Percentiles rank a stretch among this genome's conserved stretches.
phyloP scores from a whole-genome alignment of 2,329 filamentous ascomycete species.

The Emergomyces orientalis region DNA sequence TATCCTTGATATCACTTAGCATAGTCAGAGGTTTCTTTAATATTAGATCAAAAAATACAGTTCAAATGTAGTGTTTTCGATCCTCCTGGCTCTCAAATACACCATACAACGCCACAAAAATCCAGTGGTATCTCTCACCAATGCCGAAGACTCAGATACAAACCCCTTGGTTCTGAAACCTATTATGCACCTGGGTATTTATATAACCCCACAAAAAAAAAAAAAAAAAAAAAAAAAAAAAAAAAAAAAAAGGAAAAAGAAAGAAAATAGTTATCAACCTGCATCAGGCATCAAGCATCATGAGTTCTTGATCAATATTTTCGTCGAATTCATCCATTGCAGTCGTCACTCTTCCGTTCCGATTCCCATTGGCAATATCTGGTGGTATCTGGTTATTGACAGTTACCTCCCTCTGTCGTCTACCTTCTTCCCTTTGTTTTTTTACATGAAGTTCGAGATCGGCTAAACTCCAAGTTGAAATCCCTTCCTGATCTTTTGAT shows the following conservation, averaged over 20 bases:
- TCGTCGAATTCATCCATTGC: slow-evolving; percentile 33
- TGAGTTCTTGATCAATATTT: slow-evolving; percentile 11
- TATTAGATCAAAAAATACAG: not conserved
- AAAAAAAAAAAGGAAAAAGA: not conserved
- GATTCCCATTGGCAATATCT: slow-evolving; percentile 15
- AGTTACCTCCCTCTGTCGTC: slow-evolving; percentile 51
- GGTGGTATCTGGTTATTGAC: slow-evolving; percentile 19
- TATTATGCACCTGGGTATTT: not conserved
- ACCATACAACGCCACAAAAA: not conserved
- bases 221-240: not conserved
- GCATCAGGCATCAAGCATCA: slow-evolving; percentile 9
- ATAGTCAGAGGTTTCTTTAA: slow-evolving; percentile 7
- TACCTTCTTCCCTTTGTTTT: slow-evolving; percentile 64
- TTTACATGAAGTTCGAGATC: slow-evolving; percentile 61
- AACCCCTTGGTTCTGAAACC: not conserved
- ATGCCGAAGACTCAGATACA: not conserved
- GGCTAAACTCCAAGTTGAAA: slow-evolving; percentile 79
- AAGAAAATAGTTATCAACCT: not conserved
- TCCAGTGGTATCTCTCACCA: not conserved
- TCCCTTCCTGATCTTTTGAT: slow-evolving; percentile 74
- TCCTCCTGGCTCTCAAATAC: not conserved
- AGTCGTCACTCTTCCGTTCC: slow-evolving; percentile 19
- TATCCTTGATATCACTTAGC: not conserved
- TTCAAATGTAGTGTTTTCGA: not conserved
- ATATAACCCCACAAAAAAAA: not conserved